Conservation (phyloP, 352 stramenopile genomes). For the Phytopythium cucurbitacearum region DNA sequence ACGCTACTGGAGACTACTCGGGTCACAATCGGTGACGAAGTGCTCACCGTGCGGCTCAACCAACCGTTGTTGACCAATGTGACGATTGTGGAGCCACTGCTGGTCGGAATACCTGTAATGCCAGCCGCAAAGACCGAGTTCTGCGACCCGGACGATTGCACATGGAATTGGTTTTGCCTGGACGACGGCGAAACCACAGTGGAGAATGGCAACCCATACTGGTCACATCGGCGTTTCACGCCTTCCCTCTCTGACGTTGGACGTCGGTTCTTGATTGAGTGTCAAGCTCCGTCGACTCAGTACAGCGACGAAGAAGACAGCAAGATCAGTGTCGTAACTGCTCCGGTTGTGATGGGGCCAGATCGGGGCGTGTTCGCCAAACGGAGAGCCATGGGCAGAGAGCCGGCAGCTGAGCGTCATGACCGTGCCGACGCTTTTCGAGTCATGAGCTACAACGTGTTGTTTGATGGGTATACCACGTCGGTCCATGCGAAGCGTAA, state of each 20-base stretch:
- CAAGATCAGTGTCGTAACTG: conserved; percentile 25
- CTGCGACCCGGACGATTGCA: conserved; percentile 52
- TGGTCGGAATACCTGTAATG: conserved; percentile 39
- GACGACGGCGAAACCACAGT: neutral
- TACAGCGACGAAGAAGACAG: conserved; percentile 32
- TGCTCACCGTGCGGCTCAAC: conserved; percentile 53
- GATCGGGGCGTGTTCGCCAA: conserved; percentile 47
- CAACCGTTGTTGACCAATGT: conserved; percentile 50
- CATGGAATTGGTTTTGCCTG: conserved; percentile 58
- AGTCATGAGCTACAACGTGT: conserved; percentile 82
- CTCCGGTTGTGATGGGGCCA: conserved; percentile 29
- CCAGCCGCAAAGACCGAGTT: conserved; percentile 58
- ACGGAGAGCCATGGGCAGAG: conserved; percentile 17
- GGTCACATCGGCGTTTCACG: conserved; percentile 26
- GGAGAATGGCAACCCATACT: conserved; percentile 12
- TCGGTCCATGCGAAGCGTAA: conserved; percentile 46
- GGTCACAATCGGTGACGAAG: conserved; percentile 36
- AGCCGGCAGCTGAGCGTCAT: conserved; percentile 11
- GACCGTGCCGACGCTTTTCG: conserved; percentile 33
- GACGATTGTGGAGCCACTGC: conserved; percentile 38
- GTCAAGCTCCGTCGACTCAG: conserved; percentile 31
- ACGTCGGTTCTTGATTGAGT: conserved; percentile 50
- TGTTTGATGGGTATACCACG: conserved; percentile 70
- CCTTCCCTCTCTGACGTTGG: conserved; percentile 37
- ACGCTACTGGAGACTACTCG: conserved; percentile 33